Evolutionary conservation across 2,329 filamentous ascomycete species (phyloP).

Genomic region (Botrytis fragariae): DNA sequence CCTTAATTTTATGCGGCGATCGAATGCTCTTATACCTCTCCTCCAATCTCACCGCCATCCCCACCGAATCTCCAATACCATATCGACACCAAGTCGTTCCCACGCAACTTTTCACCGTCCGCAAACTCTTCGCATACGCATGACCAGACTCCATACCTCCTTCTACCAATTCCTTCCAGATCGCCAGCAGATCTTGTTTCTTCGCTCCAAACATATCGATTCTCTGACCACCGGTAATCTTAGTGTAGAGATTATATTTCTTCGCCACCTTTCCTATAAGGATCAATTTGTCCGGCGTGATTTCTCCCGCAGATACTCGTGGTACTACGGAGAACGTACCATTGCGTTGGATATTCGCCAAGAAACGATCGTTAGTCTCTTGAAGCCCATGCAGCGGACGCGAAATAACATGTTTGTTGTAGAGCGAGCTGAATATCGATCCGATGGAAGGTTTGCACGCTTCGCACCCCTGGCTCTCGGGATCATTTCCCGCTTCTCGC

Average conservation of each 20-base stretch:
- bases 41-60: conserved; percentile 83
- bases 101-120: conserved; percentile 90
- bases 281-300: conserved; percentile 82
- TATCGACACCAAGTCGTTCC: conserved; percentile 90
- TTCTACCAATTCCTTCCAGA: conserved; percentile 77
- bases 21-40: conserved; percentile 90
- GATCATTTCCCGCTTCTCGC: conserved; percentile 70
- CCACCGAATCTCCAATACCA: conserved; percentile 85
- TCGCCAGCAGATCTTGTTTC: conserved; percentile 79
- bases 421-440: conserved; percentile 77
- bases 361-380: conserved; percentile 85
- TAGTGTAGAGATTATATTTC: conserved; percentile 81
- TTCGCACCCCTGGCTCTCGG: conserved; percentile 76
- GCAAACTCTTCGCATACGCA: conserved; percentile 83
- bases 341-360: conserved; percentile 88
- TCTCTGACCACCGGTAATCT: conserved; percentile 87
- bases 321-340: conserved; percentile 89
- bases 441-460: conserved; percentile 80
- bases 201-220: conserved; percentile 92
- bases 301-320: conserved; percentile 79
- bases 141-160: conserved; percentile 90
- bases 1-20: conserved; percentile 88
- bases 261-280: conserved; percentile 80
- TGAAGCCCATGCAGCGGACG: conserved; percentile 70
- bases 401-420: conserved; percentile 80